Evolutionary conservation across 495 filamentous ascomycete species (phyloP), one percentile per base, ranked within the genome.

Genomic region (Penicillium salamii): DNA sequence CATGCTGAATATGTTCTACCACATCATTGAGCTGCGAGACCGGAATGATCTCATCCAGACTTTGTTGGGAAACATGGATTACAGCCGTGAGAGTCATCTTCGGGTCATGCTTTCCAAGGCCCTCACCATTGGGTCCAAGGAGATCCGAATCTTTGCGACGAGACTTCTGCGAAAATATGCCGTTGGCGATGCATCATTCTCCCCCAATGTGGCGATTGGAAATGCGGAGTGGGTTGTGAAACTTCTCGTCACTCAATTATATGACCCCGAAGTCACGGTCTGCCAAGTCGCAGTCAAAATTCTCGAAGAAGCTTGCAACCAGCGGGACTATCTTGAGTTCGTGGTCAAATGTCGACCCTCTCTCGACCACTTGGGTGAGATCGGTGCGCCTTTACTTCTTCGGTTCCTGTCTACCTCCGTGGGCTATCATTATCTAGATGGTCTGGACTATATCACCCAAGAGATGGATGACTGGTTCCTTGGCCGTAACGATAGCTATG

Each of bases 401-500:
- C 86, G 93, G 49, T 98, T 98, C 62, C 66, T 98, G 43, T 96
- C 91, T 3, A 97, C 95, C 0, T 95, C 89, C 0, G 88, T 97
- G 26, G 93, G 93, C 5, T 98, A 98, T 55, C 91, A 97, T 68
- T 98, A 98, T 67, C 75, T 98, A 3, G 90, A 98, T 66, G 93
- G 90, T 7, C 77, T 98, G 14, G 93, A 98, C 67, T 98, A 98
- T 57, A 98, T 98, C 62, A 93, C 90, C 33, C 90, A 93, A 57
- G 95, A 97, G 62, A 98, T 98, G 93, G 93, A 98, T 61, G 93
- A 97, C 66, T 98, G 93, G 93, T 98, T 97, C 62, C 80, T 89
- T 29, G 93, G 95, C 28, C 84, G 93, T 23, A 98, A 98, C 60
- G 92, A 97, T 66, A 84, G 81, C 33, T 98, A 98, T 65, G 93